Evolutionary conservation across 2,329 filamentous ascomycete species (phyloP), one percentile per base, ranked within the genome.

Genomic region (Chaetomium olivaceum): DNA sequence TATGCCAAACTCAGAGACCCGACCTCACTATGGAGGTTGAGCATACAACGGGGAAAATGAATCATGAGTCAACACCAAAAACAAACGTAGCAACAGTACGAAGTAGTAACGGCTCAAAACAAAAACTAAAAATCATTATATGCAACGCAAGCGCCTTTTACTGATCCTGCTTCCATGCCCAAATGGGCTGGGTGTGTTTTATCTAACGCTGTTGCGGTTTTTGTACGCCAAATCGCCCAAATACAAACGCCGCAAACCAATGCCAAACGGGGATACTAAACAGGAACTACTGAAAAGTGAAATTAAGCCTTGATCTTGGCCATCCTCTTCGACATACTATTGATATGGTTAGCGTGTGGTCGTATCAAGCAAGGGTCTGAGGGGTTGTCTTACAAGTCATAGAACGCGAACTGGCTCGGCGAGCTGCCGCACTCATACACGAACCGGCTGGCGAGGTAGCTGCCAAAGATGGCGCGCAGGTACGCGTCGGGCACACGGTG

Each of bases 391-490:
- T 82, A 93, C 91, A 98, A 99, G 77, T 96, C 92, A 80, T 96
- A 99, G 84, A 99, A 99, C 48, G 94, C 93, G 81, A 99, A 98
- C 75, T 97, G 94, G 81, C 90, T 95, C 5, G 95, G 93, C 71
- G 87, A 89, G 76, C 93, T 93, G 74, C 95, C 95, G 77, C 94
- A 95, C 77, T 96, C 88, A 78, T 99, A 99, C 50, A 99, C 92
- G 77, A 99, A 99, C 52, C 95, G 90, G 75, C 91, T 96, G 58
- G 95, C 94, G 71, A 99, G 84, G 80, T 94, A 97, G 76, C 91
- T 96, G 72, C 95, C 95, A 76, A 99, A 99, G 77, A 99, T 98
- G 70, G 93, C 90, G 71, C 93, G 88, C 69, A 99, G 86, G 76
- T 99, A 99, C 72, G 89, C 90, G 68, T 97, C 92, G 0, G 95